Evolutionary conservation across 805 yeast genomes (phyloP), one percentile per base, ranked within the genome.

Genomic region (Pichia eremophila): DNA sequence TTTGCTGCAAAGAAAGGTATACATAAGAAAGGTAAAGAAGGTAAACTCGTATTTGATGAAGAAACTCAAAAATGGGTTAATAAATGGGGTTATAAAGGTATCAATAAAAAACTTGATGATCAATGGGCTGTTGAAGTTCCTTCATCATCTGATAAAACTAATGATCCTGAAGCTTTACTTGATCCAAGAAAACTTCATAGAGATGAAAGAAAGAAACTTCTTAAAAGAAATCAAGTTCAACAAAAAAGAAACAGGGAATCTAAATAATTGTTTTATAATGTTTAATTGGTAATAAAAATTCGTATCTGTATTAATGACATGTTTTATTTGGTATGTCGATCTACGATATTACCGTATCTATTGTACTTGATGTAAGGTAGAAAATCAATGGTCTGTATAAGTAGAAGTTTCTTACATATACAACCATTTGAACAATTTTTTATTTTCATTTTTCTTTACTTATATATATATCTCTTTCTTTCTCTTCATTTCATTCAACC

Each of bases 111-210:
- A 47, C 61, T 81, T 56, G 98, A 91, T 59, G 70, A 75, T 60
- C 97, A 93, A 67, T 93, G 99, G 99, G 74, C 88, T 61, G 97
- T 91, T 49, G 99, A 93, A 69, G 85, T 91, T 51, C 86, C 87
- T 46, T 8, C 36, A 10, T 28, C 46, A 12, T 34, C 45, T 12
- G 74, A 77, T 60, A 74, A 74, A 40, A 72, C 78, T 37, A 72
- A 66, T 34, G 73, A 76, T 50, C 95, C 85, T 3, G 51, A 41
- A 27, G 31, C 34, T 12, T 70, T 87, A 56, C 71, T 87, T 41
- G 97, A 90, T 64, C 98, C 98, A 56, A 81, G 98, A 71, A 73
- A 83, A 31, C 73, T 91, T 64, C 69, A 67, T 51, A 81, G 98
- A 69, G 78, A 77, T 46, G 95, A 88, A 60, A 83, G 97, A 69